Conservation (phyloP, 2,329 filamentous ascomycete genomes). For the Pestalotiopsis sp. region DNA sequence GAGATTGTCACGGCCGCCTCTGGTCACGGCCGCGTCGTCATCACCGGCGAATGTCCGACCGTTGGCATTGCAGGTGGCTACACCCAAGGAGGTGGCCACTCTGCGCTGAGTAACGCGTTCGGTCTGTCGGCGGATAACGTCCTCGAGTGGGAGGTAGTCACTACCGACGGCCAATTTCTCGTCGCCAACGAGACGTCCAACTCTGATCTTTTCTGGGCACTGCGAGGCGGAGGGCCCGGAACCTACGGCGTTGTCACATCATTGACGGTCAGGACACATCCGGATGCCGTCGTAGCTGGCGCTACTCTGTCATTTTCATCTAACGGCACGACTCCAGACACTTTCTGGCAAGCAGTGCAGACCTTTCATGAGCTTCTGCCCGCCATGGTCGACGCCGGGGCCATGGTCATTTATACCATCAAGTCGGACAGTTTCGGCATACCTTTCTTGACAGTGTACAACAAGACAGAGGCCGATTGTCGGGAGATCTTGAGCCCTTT, state of each 20-base stretch:
- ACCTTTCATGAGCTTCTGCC: constrained; percentile 23
- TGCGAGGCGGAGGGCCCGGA: constrained; percentile 51
- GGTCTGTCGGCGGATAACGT: constrained; percentile 64
- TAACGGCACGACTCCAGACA: constrained; percentile 10
- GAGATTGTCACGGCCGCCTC: constrained; percentile 45
- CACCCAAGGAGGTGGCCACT: constrained; percentile 62
- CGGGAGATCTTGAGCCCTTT: constrained; percentile 16
- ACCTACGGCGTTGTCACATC: constrained; percentile 49
- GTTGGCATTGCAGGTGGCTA: constrained; percentile 64
- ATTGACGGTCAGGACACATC: constrained; percentile 24
- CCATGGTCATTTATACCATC: constrained; percentile 24
- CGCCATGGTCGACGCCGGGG: constrained; percentile 24
- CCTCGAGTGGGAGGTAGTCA: constrained; percentile 49
- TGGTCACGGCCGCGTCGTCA: constrained; percentile 40
- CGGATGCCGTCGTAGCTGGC: constrained; percentile 21
- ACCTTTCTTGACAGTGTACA: constrained; percentile 26
- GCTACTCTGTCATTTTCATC: constrained; percentile 19
- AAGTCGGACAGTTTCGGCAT: constrained; percentile 21
- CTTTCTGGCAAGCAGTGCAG: not conserved
- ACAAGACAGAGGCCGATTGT: constrained; percentile 27
- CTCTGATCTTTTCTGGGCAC: constrained; percentile 56
- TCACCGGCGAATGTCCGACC: constrained; percentile 52
- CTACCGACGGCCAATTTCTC: constrained; percentile 27
- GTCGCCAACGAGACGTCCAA: constrained; percentile 44
- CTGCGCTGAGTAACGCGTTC: constrained; percentile 51